Evolutionary conservation across 2,329 filamentous ascomycete genomes (phyloP).

Genomic region (Fusarium liriodendri): DNA sequence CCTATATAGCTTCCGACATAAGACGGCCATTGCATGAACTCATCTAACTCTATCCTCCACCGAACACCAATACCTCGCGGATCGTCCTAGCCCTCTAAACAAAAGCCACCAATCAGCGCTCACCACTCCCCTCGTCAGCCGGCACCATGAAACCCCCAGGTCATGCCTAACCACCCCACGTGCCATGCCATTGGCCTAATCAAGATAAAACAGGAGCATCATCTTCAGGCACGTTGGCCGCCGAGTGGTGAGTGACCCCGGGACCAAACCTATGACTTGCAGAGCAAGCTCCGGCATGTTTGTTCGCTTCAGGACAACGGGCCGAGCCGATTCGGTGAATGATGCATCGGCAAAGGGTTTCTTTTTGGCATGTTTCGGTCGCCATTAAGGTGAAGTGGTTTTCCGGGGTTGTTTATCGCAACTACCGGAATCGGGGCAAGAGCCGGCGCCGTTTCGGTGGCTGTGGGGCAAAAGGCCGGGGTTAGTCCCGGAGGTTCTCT

Average conservation of each 20-base stretch:
- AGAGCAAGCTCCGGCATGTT: slow-evolving; percentile 2
- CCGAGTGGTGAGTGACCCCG: slow-evolving; percentile 24
- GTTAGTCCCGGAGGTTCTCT: not conserved
- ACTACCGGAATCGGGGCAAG: slow-evolving; percentile 31
- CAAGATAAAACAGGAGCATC: slow-evolving; percentile 13
- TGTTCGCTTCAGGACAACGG: slow-evolving; percentile 28
- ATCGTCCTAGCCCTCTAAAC: slow-evolving; percentile 1
- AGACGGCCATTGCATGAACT: slow-evolving; percentile 22
- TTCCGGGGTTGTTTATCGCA: slow-evolving; percentile 7
- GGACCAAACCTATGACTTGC: not conserved
- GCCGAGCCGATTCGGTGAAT: slow-evolving; percentile 19
- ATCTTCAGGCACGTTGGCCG: slow-evolving; percentile 25
- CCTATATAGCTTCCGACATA: slow-evolving; percentile 22
- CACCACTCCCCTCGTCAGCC: slow-evolving; percentile 9
- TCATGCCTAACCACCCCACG: slow-evolving; percentile 33
- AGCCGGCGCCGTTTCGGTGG: slow-evolving; percentile 23
- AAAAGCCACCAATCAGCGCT: slow-evolving; percentile 31
- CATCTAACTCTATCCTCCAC: slow-evolving; percentile 37
- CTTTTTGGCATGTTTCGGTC: slow-evolving; percentile 14
- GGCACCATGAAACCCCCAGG: slow-evolving; percentile 31
- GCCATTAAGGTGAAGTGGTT: slow-evolving; percentile 8
- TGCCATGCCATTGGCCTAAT: slow-evolving; percentile 28
- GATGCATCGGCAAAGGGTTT: not conserved
- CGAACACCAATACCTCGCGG: slow-evolving; percentile 32
- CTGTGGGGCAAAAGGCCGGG: slow-evolving; percentile 16